Evolutionary conservation across 2,329 filamentous ascomycete genomes (phyloP), one percentile per base, ranked within the genome.

Genomic region (Aspergillus sp.): DNA sequence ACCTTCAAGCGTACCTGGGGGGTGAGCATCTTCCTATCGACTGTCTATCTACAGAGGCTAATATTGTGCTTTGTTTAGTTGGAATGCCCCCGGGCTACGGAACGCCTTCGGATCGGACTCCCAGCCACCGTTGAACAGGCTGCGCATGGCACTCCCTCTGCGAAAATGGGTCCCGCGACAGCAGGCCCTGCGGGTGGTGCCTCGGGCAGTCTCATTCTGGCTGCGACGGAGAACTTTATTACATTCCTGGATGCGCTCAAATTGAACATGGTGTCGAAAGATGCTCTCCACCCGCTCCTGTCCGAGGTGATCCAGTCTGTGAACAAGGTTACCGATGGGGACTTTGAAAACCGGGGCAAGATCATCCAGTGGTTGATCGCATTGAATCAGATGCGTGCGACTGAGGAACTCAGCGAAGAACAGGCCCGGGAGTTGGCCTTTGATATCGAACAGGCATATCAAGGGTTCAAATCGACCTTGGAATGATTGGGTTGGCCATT

Each of bases 281-380:
- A 97, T 71, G 91, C 94, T 58, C 78, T 99, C n/a, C 95, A 99
- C 68, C 94, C 94, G 3, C 78, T 99, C 17, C 81, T 99, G 2
- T 93, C 92, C 1, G 94, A 97, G 64, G 91, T 97, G 16, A 99
- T 99, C 56, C 93, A 97, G 67, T 92, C 91, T 2, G 93, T 97
- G 59, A 97, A 97, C 75, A 94, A 95, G 67, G 94, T 99, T 58
- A 97, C 93, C 3, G 91, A 96, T 69, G 84, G 87, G 57, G 93
- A 97, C 65, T 99, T 99, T 69, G 92, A 97, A 62, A 92, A 88
- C 68, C 87, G 95, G 61, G 91, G 89, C 63, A 97, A 97, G 81
- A 97, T 99, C 63, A 91, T 99, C 52, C 92, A 97, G 71, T 99
- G 94, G 94, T 81, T 99, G 60, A 99, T 99, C 64, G 88, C 90